Percentiles rank a stretch among this genome's conserved stretches.
Conservation (phyloP, 148 eudicot species). For the Linanthus parryae region DNA sequence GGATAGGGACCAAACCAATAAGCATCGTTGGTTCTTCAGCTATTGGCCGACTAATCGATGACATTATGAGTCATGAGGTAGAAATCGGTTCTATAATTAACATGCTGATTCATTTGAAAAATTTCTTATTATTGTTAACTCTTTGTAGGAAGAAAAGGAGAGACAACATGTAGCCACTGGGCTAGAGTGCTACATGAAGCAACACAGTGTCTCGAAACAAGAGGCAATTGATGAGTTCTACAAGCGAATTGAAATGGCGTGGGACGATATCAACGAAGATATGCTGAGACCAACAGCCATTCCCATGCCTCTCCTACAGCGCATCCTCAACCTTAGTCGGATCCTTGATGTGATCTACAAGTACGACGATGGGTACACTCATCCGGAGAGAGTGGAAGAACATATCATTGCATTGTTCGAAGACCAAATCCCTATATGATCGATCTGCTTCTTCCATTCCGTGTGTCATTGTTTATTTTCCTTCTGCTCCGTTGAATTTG, state of each 20-base stretch:
- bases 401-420: no score
- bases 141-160: slow-evolving; percentile 13
- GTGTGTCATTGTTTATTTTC: no score
- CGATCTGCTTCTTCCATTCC: no score
- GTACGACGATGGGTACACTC: no score
- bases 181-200: slow-evolving; percentile 21
- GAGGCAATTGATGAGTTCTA: not conserved
- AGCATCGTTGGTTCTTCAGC: slow-evolving; percentile 9
- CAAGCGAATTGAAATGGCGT: not conserved
- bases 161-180: slow-evolving; percentile 20
- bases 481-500: no score
- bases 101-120: not conserved
- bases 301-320: no score
- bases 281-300: not conserved
- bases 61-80: slow-evolving; percentile 23
- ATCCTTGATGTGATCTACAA: no score
- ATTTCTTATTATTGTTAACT: no score
- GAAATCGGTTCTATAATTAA: not conserved
- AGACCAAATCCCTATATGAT: no score
- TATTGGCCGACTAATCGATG: slow-evolving; percentile 22
- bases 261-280: not conserved
- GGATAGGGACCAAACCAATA: slow-evolving; percentile 15
- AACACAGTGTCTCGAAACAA: slow-evolving; percentile 14
- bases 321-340: no score
- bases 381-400: no score